Base-by-base conservation (phyloP, 768 basidiomycete genomes). In the Cystofilobasidium macerans region DNA sequence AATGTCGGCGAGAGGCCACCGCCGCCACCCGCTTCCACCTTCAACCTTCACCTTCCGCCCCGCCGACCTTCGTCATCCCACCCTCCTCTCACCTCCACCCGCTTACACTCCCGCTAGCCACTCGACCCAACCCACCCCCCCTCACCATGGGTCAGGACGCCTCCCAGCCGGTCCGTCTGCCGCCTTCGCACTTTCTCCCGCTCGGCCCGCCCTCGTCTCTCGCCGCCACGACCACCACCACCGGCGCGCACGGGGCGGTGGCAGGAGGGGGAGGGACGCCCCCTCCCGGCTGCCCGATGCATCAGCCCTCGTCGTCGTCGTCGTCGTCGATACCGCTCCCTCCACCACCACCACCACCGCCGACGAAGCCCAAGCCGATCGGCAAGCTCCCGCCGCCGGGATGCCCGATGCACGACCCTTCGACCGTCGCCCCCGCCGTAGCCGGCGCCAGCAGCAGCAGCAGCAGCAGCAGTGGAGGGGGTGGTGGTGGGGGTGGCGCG, bases 321-420 rank as follows among this genome's bases (percentile, higher is more conserved):
- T 12, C 48, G 48, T 22, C 9, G 48, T 8, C 24, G 48, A 12
- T 51, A 20, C 24, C 48, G 24, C 48, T 24, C n/a, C 48, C 30
- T 7, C 51, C 30, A 8, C 48, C 28, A n/a, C n/a, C n/a, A n/a
- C n/a, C n/a, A n/a, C 48, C 48, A 26, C 48, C 48, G 28, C 24
- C 48, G 5, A 11, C 48, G 24, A 51, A 51, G 48, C 42, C 42
- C 42, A 42, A 24, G 43, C 22, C 35, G 20, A 26, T 43, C n/a
- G n/a, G n/a, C 2, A 60, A 60, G 36, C n/a, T 47, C 18, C 72
- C 72, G 1, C 72, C 72, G 4, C 70, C 73, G 0, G 73, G 71
- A 13, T 73, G 73, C 69, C 73, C 73, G 26, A 73, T 73, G 73
- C 73, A 73, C 70, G 42, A 61, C 20, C 24, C 57, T n/a, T 18